A percentile compares a stretch with the other conserved stretches of the same genome.
These are phyloP conservation scores for Centella asiatica DNA, from an alignment of 129 eudicot species.

Conservation along the genomic window DNA sequence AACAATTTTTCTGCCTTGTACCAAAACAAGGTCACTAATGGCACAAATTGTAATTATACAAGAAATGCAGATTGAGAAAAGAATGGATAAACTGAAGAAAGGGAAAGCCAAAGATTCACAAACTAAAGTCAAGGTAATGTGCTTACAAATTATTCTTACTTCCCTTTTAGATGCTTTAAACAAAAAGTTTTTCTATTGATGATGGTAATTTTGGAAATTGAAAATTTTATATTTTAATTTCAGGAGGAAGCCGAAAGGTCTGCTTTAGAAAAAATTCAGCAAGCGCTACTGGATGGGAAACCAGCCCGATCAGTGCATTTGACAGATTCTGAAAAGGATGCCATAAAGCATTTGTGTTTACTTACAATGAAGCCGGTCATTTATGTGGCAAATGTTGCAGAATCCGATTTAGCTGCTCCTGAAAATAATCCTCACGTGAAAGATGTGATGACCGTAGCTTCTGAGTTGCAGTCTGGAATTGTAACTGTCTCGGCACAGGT, in stretches of 20 bases:
- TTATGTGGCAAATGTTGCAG: constrained; percentile 91
- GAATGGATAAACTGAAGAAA: constrained; percentile 84
- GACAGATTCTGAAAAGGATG: constrained; percentile 68
- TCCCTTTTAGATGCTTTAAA: background rate
- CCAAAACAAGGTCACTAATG: constrained; percentile 22
- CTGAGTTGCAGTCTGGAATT: constrained; percentile 77
- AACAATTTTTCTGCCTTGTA: constrained; percentile 7
- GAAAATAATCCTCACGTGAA: constrained; percentile 70
- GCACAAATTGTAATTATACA: constrained; percentile 28
- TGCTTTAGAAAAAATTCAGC: constrained; percentile 67
- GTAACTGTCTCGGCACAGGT: constrained; percentile 99
- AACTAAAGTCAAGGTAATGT: constrained; percentile 64
- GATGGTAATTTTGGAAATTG: background rate
- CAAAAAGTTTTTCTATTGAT: constrained; percentile 1
- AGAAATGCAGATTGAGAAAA: constrained; percentile 94
- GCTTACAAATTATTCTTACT: constrained; percentile 4
- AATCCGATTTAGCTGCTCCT: constrained; percentile 87
- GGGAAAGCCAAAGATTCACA: constrained; percentile 73
- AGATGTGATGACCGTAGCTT: constrained; percentile 71
- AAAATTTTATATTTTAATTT: constrained; percentile 13
- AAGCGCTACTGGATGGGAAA: constrained; percentile 75
- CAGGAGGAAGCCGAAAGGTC: constrained; percentile 98
- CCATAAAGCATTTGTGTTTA: constrained; percentile 77
- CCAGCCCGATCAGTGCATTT: constrained; percentile 92
- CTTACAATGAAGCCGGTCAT: constrained; percentile 95